Evolutionary conservation across 768 basidiomycete genomes (phyloP).

Genomic region (Hebeloma cylindrosporum): DNA sequence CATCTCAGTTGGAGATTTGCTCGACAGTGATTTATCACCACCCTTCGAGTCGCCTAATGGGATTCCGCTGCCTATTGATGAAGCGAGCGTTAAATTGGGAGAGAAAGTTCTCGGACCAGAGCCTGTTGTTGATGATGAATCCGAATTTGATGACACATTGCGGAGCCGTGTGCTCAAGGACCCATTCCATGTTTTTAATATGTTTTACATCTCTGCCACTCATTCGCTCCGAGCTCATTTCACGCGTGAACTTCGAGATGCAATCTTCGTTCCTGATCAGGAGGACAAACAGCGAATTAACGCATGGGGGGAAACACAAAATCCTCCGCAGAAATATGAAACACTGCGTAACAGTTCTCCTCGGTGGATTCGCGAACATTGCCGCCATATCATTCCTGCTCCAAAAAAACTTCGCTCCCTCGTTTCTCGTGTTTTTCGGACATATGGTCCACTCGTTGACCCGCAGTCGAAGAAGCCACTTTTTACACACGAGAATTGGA

Average conservation of each 20-base stretch:
- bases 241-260: conserved; percentile 9
- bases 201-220: conserved; percentile 22
- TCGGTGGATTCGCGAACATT: conserved; percentile 26
- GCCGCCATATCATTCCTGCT: conserved; percentile 31
- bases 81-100: background rate
- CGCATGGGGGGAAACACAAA: conserved; percentile 15
- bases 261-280: conserved; percentile 15
- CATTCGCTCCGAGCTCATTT: conserved; percentile 27
- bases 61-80: background rate
- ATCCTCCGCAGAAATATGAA: conserved; percentile 13
- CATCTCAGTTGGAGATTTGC: conserved; percentile 1
- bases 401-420: conserved; percentile 27
- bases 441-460: conserved; percentile 36
- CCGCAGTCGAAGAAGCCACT: conserved; percentile 26
- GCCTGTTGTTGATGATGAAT: background rate
- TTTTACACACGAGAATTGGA: conserved; percentile 31
- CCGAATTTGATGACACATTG: background rate
- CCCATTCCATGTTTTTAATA: conserved; percentile 29
- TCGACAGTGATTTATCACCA: no score
- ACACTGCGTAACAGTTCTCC: conserved; percentile 8
- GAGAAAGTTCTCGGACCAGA: background rate
- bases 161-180: conserved; percentile 30
- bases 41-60: background rate
- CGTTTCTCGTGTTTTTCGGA: conserved; percentile 27
- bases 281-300: conserved; percentile 23